phyloP scores from a whole-genome alignment of 129 eudicot genomes.

The Centrapalus pauciflorus region DNA sequence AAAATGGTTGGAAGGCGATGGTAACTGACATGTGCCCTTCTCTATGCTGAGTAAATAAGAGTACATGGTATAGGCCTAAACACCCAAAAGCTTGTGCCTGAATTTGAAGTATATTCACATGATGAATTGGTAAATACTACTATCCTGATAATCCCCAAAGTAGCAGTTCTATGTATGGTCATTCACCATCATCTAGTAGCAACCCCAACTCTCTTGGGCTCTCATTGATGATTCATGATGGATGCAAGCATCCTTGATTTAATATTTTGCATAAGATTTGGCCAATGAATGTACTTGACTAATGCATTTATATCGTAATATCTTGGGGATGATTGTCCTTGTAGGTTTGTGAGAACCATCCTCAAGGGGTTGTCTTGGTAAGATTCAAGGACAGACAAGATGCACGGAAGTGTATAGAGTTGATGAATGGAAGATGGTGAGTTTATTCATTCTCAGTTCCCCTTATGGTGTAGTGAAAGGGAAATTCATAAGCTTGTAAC shows the following conservation, averaged over 20 bases:
- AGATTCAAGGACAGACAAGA: constrained; percentile 76
- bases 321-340: constrained; percentile 12
- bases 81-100: not conserved
- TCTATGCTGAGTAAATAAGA: not conserved
- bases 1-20: not conserved
- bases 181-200: not conserved
- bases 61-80: not conserved
- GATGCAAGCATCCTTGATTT: not conserved
- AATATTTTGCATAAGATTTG: not conserved
- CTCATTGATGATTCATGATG: not conserved
- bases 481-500: not conserved
- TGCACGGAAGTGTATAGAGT: constrained; percentile 81
- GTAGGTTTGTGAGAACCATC: constrained; percentile 94
- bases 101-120: too few species aligned
- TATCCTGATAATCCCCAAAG: not conserved
- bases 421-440: constrained; percentile 97
- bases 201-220: not conserved
- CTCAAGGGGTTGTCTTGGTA: constrained; percentile 91
- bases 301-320: not conserved
- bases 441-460: not conserved
- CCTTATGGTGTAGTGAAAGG: not conserved
- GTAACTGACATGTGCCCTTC: not conserved
- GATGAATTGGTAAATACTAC: too few species aligned
- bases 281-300: not conserved
- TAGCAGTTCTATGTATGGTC: not conserved